Evolutionary conservation across 768 basidiomycete species (phyloP).

Genomic region (Rhodotorula toruloides): DNA sequence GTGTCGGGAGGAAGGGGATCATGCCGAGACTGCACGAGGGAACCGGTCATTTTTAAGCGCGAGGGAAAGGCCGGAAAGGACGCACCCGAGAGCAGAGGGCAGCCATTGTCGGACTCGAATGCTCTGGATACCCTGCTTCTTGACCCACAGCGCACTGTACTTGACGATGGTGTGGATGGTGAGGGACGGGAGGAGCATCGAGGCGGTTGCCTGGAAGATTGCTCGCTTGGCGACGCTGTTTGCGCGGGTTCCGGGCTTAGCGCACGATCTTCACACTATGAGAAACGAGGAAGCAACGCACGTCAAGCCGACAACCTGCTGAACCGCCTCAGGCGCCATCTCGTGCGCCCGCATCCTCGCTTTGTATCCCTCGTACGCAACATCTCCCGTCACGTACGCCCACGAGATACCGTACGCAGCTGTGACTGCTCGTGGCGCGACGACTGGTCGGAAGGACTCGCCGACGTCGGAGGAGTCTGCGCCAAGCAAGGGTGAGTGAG

Average conservation of each 20-base stretch:
- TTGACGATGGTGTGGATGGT: slow-evolving; percentile 78
- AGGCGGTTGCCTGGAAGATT: slow-evolving; percentile 58
- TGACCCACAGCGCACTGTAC: slow-evolving; percentile 62
- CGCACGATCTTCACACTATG: slow-evolving; percentile 51
- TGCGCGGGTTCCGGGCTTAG: slow-evolving; percentile 57
- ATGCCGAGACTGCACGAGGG: slow-evolving; percentile 49
- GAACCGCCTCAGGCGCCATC: slow-evolving; percentile 14
- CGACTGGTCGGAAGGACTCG: slow-evolving; percentile 74
- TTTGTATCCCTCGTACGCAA: slow-evolving; percentile 75
- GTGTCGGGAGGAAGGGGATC: slow-evolving; percentile 66
- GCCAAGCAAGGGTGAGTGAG: background rate
- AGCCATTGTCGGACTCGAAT: slow-evolving; percentile 15
- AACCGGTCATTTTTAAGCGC: background rate
- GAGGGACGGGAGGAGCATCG: slow-evolving; percentile 60
- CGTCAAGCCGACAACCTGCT: slow-evolving; percentile 25
- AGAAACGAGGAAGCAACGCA: background rate
- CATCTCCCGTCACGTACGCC: slow-evolving; percentile 72
- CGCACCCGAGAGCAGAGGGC: slow-evolving; percentile 11
- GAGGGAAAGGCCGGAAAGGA: background rate
- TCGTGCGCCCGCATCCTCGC: slow-evolving; percentile 52
- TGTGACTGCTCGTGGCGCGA: slow-evolving; percentile 64
- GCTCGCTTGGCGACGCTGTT: slow-evolving; percentile 66
- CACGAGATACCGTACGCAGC: slow-evolving; percentile 77
- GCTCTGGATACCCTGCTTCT: slow-evolving; percentile 52
- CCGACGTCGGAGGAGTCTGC: slow-evolving; percentile 71